Evolutionary conservation across 768 basidiomycete species (phyloP).

Genomic region (Kwoniella dejecticola): DNA sequence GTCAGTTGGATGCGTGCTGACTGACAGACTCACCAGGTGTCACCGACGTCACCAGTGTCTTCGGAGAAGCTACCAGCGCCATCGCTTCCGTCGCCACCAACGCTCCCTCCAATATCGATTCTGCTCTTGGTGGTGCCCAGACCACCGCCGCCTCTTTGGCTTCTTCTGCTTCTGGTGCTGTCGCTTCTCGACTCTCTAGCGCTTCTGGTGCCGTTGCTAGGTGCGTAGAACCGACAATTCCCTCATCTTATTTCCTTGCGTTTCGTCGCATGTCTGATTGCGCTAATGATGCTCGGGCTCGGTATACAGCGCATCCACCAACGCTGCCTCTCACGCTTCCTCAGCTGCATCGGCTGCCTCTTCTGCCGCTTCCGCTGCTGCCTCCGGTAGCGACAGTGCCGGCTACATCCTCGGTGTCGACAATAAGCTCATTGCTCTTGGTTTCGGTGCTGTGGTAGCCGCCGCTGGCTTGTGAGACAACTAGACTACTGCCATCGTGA

Average conservation of each 20-base stretch:
- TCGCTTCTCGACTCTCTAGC: conserved; percentile 6
- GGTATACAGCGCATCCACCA: background rate
- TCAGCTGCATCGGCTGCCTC: conserved; percentile 12
- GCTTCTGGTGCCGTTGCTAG: conserved; percentile 7
- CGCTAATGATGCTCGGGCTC: background rate
- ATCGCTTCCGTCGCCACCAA: conserved; percentile 2
- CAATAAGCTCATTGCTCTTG: conserved; percentile 11
- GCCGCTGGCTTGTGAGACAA: background rate
- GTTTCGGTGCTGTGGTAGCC: conserved; percentile 1
- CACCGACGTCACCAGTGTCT: conserved; percentile 8
- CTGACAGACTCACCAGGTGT: background rate
- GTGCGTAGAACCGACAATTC: background rate
- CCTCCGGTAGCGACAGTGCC: background rate
- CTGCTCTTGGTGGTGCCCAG: background rate
- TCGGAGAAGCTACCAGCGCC: conserved; percentile 9
- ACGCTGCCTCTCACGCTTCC: background rate
- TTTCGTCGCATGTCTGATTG: background rate
- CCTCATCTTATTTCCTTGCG: background rate
- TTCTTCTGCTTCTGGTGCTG: conserved; percentile 7
- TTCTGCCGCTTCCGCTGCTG: conserved; percentile 10
- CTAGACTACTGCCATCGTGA: too few relatives aligned
- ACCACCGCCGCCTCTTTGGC: background rate
- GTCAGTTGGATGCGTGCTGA: too few relatives aligned
- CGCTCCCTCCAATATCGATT: background rate
- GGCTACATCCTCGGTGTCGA: conserved; percentile 7